Evolutionary conservation across 768 basidiomycete genomes (phyloP), one percentile per base, ranked within the genome.

Genomic region (Lactarius sp.): DNA sequence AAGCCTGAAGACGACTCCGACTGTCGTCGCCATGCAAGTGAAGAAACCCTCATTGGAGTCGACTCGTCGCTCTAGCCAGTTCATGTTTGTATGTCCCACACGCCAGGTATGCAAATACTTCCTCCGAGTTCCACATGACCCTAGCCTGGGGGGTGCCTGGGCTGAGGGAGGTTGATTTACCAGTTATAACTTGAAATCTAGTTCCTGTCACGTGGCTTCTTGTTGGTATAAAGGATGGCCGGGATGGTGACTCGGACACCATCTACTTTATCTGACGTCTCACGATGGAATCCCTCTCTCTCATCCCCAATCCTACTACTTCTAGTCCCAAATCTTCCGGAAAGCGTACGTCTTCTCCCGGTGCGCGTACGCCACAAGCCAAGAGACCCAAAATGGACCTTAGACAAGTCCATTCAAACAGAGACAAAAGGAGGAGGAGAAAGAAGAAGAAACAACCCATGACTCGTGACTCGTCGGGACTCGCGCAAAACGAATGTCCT

Each of bases 381-480:
- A 64, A 64, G 59, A 64, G 39, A 39, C 39, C 33, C 6, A 64
- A 46, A 52, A 50, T 34, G 20, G 53, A 54, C 12, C 8, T 33
- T 18, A 42, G 41, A 31, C 47, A 42, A 60, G 39, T 7, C 31
- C 52, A 37, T 18, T 20, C 47, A 8, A 47, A 55, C 33, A 70
- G 71, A 37, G 71, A 69, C 66, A 75, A 69, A 69, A 71, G 62
- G 56, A 58, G 69, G 42, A 69, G 65, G 22, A 70, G 69, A 69
- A 71, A 66, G 65, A 74, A 70, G 62, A 68, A 64, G 37, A 73
- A 72, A 52, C 46, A 62, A 14, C 66, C 73, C 27, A 52, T 73
- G 12, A 65, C 71, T 22, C 47, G 39, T 16, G 50, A 60, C 8
- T 27, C 33, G 20, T 55, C 52, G 16, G 59, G 20, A 12, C n/a